phyloP scores from a whole-genome alignment of 2,329 filamentous ascomycete genomes.

The Zymoseptoria pseudotritici region DNA sequence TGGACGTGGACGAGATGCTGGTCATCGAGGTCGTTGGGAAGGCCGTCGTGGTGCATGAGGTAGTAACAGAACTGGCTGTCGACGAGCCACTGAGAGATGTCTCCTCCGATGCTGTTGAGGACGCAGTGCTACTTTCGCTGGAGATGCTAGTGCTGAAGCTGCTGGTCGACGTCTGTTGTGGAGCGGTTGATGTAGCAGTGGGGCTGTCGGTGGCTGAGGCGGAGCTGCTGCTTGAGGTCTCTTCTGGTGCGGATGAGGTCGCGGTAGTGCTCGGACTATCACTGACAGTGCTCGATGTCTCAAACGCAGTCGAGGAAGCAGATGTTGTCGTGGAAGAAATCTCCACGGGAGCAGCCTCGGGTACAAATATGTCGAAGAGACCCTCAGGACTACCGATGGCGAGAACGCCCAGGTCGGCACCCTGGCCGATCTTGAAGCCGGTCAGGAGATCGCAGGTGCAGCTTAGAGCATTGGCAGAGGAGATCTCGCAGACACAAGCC shows the following conservation, averaged over 20 bases:
- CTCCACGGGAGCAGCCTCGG: background rate
- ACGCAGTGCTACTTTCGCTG: too few species aligned
- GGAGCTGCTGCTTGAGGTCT: background rate
- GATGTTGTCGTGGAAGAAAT: background rate
- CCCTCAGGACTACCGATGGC: background rate
- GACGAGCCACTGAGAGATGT: background rate
- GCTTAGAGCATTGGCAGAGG: background rate
- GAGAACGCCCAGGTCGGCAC: background rate
- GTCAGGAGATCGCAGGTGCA: background rate
- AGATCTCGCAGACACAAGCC: background rate
- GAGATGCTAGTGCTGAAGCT: too few species aligned
- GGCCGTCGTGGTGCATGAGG: conserved; percentile 16
- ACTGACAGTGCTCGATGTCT: background rate
- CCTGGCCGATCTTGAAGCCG: background rate
- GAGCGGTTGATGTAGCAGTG: background rate
- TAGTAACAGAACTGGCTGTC: background rate
- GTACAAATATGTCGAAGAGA: background rate
- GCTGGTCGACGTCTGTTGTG: background rate
- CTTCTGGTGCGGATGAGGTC: background rate
- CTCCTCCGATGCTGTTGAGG: too few species aligned
- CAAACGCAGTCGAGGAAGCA: background rate
- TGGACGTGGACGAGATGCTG: conserved; percentile 1
- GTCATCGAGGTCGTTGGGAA: conserved; percentile 14
- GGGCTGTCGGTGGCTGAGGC: background rate
- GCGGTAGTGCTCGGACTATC: background rate